Evolutionary conservation across 2,329 filamentous ascomycete genomes (phyloP).

Genomic region (Ophiostoma tasmaniense): DNA sequence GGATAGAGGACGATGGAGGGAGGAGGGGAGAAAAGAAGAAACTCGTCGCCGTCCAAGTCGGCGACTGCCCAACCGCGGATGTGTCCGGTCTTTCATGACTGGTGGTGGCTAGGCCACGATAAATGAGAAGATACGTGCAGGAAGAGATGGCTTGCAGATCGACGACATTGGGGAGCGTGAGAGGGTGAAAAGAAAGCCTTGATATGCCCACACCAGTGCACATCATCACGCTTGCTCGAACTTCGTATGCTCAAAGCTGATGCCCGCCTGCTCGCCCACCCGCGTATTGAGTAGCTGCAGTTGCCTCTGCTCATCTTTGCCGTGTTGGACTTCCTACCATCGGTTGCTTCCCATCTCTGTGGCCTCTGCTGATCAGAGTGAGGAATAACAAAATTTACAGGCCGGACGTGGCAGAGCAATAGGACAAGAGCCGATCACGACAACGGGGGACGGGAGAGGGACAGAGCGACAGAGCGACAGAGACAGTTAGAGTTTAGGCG

Average conservation of each 20-base stretch:
- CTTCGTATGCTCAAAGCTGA: background rate
- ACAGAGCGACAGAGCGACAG: slow-evolving; percentile 2
- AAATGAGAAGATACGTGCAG: too few relatives aligned
- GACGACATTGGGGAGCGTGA: background rate
- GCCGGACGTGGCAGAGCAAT: background rate
- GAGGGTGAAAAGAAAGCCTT: background rate
- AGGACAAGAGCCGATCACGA: background rate
- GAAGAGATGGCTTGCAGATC: background rate
- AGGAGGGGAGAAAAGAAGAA: background rate
- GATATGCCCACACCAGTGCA: background rate
- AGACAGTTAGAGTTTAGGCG: background rate
- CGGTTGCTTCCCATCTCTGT: background rate
- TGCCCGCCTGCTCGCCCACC: background rate
- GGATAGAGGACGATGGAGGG: too few relatives aligned
- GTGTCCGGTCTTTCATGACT: background rate
- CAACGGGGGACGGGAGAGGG: slow-evolving; percentile 4
- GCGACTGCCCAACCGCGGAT: background rate
- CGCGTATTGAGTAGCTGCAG: background rate
- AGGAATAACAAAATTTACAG: background rate
- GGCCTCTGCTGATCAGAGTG: background rate
- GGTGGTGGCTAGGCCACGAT: background rate
- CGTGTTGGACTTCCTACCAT: background rate
- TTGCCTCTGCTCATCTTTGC: background rate
- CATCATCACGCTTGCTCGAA: background rate
- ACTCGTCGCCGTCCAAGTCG: background rate